Percentiles rank a stretch among this genome's conserved stretches.
These are phyloP conservation scores for Syzygium jambos DNA, from an alignment of 345 rosid species.

Conservation along the genomic window DNA sequence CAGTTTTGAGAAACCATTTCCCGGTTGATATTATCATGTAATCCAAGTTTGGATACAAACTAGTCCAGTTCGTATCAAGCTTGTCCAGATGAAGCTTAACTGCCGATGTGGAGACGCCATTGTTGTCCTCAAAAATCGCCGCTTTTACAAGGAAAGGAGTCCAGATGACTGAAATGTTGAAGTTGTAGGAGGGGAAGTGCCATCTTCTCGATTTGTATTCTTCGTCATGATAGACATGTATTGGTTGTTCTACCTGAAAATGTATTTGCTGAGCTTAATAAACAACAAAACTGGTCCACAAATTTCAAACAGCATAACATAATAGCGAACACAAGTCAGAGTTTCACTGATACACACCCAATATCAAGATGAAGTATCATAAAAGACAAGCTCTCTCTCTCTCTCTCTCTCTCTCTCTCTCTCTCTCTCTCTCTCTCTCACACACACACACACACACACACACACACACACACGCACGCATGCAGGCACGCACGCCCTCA, in stretches of 20 bases:
- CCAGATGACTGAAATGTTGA: constrained; percentile 70
- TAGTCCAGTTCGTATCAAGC: constrained; percentile 71
- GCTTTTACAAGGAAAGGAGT: constrained; percentile 88
- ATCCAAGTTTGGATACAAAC: constrained; percentile 39
- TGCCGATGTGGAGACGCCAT: constrained; percentile 76
- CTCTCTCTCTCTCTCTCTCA: too few relatives aligned
- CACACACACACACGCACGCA: not conserved
- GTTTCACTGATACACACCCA: not conserved
- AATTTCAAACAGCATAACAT: not conserved
- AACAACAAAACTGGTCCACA: not conserved
- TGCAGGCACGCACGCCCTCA: too few relatives aligned
- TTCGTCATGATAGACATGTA: constrained; percentile 77
- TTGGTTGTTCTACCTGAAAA: constrained; percentile 63
- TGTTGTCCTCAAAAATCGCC: constrained; percentile 73
- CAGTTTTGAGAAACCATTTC: constrained; percentile 90
- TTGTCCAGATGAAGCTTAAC: constrained; percentile 74
- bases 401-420: not conserved
- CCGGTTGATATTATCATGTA: constrained; percentile 81
- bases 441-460: too few relatives aligned
- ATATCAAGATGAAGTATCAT: not conserved
- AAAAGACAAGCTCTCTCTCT: not conserved
- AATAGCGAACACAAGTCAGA: not conserved
- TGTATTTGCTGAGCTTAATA: not conserved
- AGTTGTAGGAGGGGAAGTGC: constrained; percentile 63
- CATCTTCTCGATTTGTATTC: constrained; percentile 69